These are phyloP conservation scores for Posidonia australis DNA, from an alignment of 106 monocot species.

Conservation along the genomic window DNA sequence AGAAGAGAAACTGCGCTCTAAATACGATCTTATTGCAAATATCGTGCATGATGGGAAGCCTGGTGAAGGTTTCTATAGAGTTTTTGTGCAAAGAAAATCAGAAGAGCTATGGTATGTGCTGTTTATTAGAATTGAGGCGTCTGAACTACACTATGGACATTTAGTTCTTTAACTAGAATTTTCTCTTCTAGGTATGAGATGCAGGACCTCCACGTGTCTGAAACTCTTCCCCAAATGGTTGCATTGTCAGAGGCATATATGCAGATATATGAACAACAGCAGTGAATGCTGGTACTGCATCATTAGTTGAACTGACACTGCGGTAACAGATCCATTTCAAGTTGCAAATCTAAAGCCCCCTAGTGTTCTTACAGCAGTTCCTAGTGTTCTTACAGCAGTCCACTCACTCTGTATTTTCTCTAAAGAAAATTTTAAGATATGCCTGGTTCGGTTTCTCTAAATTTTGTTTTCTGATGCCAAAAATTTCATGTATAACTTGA, in stretches of 20 bases:
- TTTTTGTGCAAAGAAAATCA: constrained; percentile 60
- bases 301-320: too few relatives aligned
- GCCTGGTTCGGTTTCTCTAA: too few relatives aligned
- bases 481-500: too few relatives aligned
- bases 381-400: too few relatives aligned
- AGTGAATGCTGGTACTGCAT: constrained; percentile 14
- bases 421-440: too few relatives aligned
- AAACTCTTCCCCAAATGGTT: constrained; percentile 99
- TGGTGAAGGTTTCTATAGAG: constrained; percentile 85
- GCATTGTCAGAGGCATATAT: constrained; percentile 92
- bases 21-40: constrained; percentile 97
- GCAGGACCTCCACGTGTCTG: constrained; percentile 95
- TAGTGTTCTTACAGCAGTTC: too few relatives aligned
- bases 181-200: constrained; percentile 74
- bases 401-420: too few relatives aligned
- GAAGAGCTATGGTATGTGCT: constrained; percentile 7
- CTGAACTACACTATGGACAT: too few relatives aligned
- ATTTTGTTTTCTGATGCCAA: too few relatives aligned
- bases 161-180: not conserved
- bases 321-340: too few relatives aligned
- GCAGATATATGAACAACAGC: constrained; percentile 98
- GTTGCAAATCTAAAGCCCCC: too few relatives aligned
- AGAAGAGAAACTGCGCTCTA: constrained; percentile 63
- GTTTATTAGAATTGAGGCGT: not conserved
- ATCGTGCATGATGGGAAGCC: constrained; percentile 99